phyloP scores from a whole-genome alignment of 495 filamentous ascomycete genomes.

The Hypoxylon crocopeplum region DNA sequence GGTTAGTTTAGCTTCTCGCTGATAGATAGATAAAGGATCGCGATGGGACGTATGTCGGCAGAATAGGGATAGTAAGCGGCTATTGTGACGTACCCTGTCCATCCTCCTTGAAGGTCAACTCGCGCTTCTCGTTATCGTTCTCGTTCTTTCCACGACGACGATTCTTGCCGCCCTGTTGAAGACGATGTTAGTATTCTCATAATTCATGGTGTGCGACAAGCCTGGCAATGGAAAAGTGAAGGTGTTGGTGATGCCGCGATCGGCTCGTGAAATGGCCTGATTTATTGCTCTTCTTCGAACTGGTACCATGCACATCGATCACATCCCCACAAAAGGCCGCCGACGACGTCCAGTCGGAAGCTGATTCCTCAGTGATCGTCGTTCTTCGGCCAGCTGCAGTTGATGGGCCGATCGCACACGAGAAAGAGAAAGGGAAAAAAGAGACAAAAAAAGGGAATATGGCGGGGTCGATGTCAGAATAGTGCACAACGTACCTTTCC shows the following conservation, averaged over 20 bases:
- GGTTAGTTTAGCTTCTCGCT: too few species aligned
- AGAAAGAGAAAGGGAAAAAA: background rate
- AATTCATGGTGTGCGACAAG: conserved; percentile 7
- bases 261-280: too few species aligned
- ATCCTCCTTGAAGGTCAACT: conserved; percentile 98
- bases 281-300: too few species aligned
- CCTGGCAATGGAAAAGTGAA: conserved; percentile 3
- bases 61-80: conserved; percentile 17
- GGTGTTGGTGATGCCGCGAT: conserved; percentile 7
- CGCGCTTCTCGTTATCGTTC: conserved; percentile 98
- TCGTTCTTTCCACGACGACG: conserved; percentile 99
- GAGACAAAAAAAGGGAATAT: conserved; percentile 17
- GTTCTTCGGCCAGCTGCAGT: background rate
- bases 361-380: background rate
- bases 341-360: conserved; percentile 1
- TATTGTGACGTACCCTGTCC: conserved; percentile 94
- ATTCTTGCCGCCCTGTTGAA: conserved; percentile 94
- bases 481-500: conserved; percentile 78
- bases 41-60: too few species aligned
- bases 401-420: conserved; percentile 15
- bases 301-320: too few species aligned
- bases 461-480: conserved; percentile 25
- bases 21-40: too few species aligned
- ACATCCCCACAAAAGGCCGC: too few species aligned
- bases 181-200: conserved; percentile 16